Evolutionary conservation across 139 green algal genomes (phyloP), one percentile per base, ranked within the genome.

Genomic region (Picochlorum costavermella): DNA sequence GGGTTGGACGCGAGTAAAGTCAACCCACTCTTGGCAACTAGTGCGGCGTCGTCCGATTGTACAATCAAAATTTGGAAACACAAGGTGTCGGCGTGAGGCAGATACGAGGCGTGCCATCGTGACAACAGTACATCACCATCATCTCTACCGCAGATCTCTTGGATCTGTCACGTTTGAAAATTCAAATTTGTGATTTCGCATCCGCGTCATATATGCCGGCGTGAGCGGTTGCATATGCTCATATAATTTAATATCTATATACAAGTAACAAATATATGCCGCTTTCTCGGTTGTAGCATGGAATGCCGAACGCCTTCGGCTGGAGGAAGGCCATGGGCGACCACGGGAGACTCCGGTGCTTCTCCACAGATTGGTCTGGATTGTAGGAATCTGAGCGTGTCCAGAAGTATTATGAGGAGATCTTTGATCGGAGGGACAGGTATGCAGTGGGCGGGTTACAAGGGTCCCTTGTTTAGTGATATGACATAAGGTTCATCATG

Each of bases 41-140:
- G 72, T 4, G 79, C 63, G 0, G 72, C 87, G 12, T 61, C 70
- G 2, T 68, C 72, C 2, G 88, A 95, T 61, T 69, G 66, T 17
- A 84, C 56, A 6, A 58, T 92, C 13, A 83, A 84, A 58, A 31
- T 95, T 1, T 95, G 88, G 50, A 59, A 14, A 13, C 25, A 23
- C 50, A 23, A 33, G 23, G 25, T 16, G 12, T 30, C 50, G 14
- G 36, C 23, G 25, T 33, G 33, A 40, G 33, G 8, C 33, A 6
- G 20, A 23, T 23, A n/a, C n/a, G n/a, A 40, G 33, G 3, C 33
- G 6, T 40, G 33, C 33, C 33, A 8, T 40, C 33, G 33, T 40
- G 33, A 40, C 33, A 12, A 13, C 33, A 40, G 3, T 8, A 40
- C 33, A 11, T 3, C 33, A 9, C 11, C 33, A 13, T n/a, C 33